A percentile compares a stretch with the other conserved stretches of the same genome.
Evolutionary conservation across 2,329 filamentous ascomycete species (phyloP).

Genomic region (Colletotrichum sp.): DNA sequence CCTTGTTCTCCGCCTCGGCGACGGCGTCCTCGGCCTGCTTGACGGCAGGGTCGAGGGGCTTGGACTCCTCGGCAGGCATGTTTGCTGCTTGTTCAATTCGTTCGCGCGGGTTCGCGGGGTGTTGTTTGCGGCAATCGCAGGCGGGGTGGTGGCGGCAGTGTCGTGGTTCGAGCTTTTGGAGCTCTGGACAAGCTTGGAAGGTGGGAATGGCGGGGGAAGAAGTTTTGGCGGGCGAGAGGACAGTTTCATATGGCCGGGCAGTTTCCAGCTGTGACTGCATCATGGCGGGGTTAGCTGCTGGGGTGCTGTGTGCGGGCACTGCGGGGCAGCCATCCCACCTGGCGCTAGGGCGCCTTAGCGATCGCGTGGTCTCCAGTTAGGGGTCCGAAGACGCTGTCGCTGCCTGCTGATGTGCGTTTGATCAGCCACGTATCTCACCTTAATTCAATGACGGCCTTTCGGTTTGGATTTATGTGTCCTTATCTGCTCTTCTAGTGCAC

Average conservation of each 20-base stretch:
- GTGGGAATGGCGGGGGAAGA: slow-evolving; percentile 19
- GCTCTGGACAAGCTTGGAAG: slow-evolving; percentile 17
- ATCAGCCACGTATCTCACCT: neutral
- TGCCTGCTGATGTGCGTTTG: neutral
- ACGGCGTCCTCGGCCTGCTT: slow-evolving; percentile 50
- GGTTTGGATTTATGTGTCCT: neutral
- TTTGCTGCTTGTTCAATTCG: neutral
- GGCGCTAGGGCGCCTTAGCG: neutral
- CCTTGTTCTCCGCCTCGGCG: slow-evolving; percentile 35
- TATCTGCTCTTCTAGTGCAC: neutral
- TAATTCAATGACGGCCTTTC: neutral
- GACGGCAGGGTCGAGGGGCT: slow-evolving; percentile 60
- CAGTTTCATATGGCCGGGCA: slow-evolving; percentile 17
- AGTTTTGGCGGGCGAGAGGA: slow-evolving; percentile 19
- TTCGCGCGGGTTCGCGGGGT: neutral
- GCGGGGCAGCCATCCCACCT: neutral
- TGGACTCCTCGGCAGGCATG: slow-evolving; percentile 66
- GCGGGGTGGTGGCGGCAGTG: neutral
- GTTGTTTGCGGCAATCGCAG: neutral
- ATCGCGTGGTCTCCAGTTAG: neutral
- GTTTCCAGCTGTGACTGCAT: slow-evolving; percentile 4
- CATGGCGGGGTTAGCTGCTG: slow-evolving; percentile 15
- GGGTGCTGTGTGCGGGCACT: neutral
- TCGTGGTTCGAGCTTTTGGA: slow-evolving; percentile 18
- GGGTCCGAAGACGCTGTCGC: neutral